These are phyloP conservation scores for Leptographium flavum DNA, from an alignment of 2,329 filamentous ascomycete genomes.

Conservation along the genomic window DNA sequence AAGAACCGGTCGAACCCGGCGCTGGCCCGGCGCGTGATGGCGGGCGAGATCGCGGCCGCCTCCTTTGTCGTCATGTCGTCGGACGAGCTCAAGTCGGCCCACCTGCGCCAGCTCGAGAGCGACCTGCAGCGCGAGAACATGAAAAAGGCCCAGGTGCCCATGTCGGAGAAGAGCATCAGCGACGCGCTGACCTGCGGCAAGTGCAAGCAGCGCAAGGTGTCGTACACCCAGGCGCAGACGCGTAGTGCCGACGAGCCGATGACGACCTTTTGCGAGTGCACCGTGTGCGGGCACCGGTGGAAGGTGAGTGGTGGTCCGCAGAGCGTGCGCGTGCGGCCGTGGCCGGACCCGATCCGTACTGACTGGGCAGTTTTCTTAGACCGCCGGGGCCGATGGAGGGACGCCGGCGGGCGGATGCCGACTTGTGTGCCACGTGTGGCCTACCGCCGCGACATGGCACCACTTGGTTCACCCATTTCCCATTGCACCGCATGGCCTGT, in stretches of 20 bases:
- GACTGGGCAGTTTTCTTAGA: conserved; percentile 1
- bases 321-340: neutral
- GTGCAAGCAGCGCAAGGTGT: conserved; percentile 87
- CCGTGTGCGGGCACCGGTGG: conserved; percentile 55
- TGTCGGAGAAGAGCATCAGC: conserved; percentile 81
- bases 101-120: conserved; percentile 62
- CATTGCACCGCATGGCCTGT: neutral
- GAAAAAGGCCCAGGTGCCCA: conserved; percentile 90
- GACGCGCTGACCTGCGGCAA: conserved; percentile 79
- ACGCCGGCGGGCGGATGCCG: too few relatives aligned
- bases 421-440: too few relatives aligned
- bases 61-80: conserved; percentile 76
- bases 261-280: conserved; percentile 63
- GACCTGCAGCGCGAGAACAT: conserved; percentile 83
- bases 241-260: conserved; percentile 88
- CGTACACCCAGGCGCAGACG: conserved; percentile 93
- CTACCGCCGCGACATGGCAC: too few relatives aligned
- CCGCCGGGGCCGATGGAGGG: too few relatives aligned
- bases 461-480: too few relatives aligned
- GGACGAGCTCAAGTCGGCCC: conserved; percentile 80
- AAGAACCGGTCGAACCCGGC: conserved; percentile 80
- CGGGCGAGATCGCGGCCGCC: conserved; percentile 55
- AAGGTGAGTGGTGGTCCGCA: conserved; percentile 54
- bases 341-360: neutral
- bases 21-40: conserved; percentile 62